Base-by-base conservation (phyloP, 2,329 filamentous ascomycete genomes). In the Scolecobasidium constrictum region DNA sequence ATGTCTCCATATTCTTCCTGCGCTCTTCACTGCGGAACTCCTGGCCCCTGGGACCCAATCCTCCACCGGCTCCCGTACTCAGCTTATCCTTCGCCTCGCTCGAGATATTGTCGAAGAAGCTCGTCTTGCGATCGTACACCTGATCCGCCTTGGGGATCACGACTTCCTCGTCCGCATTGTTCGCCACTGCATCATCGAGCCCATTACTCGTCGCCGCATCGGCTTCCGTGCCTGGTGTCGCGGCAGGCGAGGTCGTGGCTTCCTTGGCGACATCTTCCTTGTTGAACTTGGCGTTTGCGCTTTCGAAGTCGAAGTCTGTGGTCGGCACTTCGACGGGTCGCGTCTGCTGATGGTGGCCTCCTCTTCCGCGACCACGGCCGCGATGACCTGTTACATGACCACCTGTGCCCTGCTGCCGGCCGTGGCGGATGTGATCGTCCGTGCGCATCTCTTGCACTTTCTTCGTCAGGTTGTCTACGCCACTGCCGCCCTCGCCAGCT, bases 91-190 rank as follows among this genome's bases (percentile, higher is more conserved):
- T 93, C 48, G 85, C 75, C 59, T 98, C 92, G 51, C 86, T 94
- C 1, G 86, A 94, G 50, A 98, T 95, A 62, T 98, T 95, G 65
- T 98, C 92, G 57, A 98, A 98, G 71, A 98, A 98, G 2, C 86
- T 94, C 3, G 69, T 78, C 4, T 80, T 73, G 64, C 87, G 94
- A 68, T 95, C 90, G 66, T 98, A 98, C 0, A 69, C 65, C 6
- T 52, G 47, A 16, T 60, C 55, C 6, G 62, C 56, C 17, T 46
- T 46, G 5, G 68, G 70, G 11, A 68, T 64, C 12, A 69, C 63
- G 2, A 70, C 62, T 12, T 63, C 58, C 2, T 70, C 61, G n/a
- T 9, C 26, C 26, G 9, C n/a, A 7, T 31, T 31, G 35, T 15
- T 15, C 7, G 34, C 15, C 7, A 34, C 34, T 28, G 69, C 64